Evolutionary conservation across 2,329 filamentous ascomycete genomes (phyloP).

Genomic region (Huntiella omanensis): DNA sequence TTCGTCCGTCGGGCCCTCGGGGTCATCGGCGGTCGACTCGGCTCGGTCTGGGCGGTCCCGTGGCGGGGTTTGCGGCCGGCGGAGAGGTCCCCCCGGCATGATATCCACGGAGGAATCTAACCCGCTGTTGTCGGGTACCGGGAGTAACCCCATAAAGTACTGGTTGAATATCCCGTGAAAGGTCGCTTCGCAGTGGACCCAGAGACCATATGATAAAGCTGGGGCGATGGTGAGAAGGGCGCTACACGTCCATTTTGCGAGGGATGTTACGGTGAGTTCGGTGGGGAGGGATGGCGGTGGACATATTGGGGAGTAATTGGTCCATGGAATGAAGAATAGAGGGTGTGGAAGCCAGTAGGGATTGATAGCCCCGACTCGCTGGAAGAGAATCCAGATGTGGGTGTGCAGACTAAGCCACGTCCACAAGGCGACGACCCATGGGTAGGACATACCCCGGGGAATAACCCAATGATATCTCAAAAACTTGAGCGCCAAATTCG

Average conservation of each 20-base stretch:
- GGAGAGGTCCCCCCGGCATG: too few species aligned
- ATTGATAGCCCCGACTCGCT: slow-evolving; percentile 29
- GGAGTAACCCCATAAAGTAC: neutral
- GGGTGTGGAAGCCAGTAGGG: slow-evolving; percentile 24
- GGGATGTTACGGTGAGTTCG: slow-evolving; percentile 20
- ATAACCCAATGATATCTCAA: slow-evolving; percentile 4
- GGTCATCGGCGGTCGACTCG: too few species aligned
- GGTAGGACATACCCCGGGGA: neutral
- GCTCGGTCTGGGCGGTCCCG: too few species aligned
- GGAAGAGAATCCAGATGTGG: slow-evolving; percentile 32
- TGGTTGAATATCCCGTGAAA: neutral
- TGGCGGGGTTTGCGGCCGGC: neutral
- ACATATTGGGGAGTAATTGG: slow-evolving; percentile 29
- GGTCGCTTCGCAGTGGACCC: slow-evolving; percentile 17
- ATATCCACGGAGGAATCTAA: neutral
- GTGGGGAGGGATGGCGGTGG: slow-evolving; percentile 25
- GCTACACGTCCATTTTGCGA: slow-evolving; percentile 26
- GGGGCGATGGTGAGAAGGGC: slow-evolving; percentile 26
- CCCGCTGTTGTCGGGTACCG: neutral
- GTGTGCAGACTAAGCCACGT: slow-evolving; percentile 21
- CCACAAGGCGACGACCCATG: slow-evolving; percentile 7
- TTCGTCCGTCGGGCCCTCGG: too few species aligned
- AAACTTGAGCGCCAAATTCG: slow-evolving; percentile 18
- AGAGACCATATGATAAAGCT: slow-evolving; percentile 27
- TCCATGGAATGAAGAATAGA: slow-evolving; percentile 36